phyloP scores from a whole-genome alignment of 208 protist genomes.

The Phytomonas sp. region DNA sequence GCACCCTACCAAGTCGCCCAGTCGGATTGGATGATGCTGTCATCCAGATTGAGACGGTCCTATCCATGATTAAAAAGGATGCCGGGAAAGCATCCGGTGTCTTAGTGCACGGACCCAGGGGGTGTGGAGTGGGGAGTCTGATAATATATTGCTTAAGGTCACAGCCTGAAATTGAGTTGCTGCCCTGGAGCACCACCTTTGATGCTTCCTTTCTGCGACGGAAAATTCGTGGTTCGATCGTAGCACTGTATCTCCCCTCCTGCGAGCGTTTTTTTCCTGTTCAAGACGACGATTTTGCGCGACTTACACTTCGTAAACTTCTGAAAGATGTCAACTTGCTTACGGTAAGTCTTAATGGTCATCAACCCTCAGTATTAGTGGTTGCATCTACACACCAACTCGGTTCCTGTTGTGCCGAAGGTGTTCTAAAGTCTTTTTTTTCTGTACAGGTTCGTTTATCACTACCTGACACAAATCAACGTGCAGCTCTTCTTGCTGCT shows the following conservation, averaged over 20 bases:
- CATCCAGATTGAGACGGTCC: slow-evolving; percentile 16
- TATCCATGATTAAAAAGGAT: slow-evolving; percentile 17
- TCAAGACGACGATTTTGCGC: slow-evolving; percentile 31
- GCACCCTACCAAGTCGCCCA: slow-evolving; percentile 1
- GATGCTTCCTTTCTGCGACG: slow-evolving; percentile 10
- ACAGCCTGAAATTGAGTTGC: slow-evolving; percentile 12
- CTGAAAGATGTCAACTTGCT: slow-evolving; percentile 21
- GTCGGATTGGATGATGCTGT: slow-evolving; percentile 32
- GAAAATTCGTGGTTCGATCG: slow-evolving; percentile 9
- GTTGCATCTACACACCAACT: slow-evolving; percentile 34
- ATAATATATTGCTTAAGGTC: slow-evolving; percentile 18
- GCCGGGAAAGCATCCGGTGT: slow-evolving; percentile 30
- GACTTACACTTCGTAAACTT: slow-evolving; percentile 20
- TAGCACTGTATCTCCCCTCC: slow-evolving; percentile 26
- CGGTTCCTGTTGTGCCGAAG: slow-evolving; percentile 13
- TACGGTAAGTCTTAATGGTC: slow-evolving; percentile 17
- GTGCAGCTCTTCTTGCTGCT: slow-evolving; percentile 42
- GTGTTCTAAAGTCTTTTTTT: slow-evolving; percentile 38
- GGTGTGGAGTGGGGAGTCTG: slow-evolving; percentile 38
- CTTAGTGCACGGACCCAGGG: slow-evolving; percentile 32
- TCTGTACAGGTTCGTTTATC: slow-evolving; percentile 29
- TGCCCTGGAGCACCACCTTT: slow-evolving; percentile 32
- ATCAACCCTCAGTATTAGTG: slow-evolving; percentile 29
- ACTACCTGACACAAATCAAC: slow-evolving; percentile 27
- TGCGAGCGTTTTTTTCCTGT: slow-evolving; percentile 38